These are phyloP conservation scores for Talaromyces pinophilus DNA, from an alignment of 2,329 filamentous ascomycete species.

Conservation along the genomic window DNA sequence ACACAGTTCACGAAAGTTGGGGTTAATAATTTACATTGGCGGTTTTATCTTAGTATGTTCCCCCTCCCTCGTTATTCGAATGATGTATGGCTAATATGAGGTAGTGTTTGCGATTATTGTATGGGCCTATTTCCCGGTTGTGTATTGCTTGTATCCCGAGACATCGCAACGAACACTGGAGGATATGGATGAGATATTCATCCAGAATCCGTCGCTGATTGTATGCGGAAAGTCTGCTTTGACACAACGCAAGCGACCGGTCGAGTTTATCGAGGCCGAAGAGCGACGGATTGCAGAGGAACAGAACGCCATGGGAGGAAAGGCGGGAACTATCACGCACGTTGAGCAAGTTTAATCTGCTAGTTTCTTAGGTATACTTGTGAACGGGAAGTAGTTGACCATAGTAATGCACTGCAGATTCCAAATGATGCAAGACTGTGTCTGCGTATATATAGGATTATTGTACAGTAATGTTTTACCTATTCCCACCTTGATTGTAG, in stretches of 20 bases:
- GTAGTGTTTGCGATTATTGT: conserved; percentile 19
- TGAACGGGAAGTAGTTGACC: background rate
- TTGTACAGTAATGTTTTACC: conserved; percentile 7
- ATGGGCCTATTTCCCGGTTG: conserved; percentile 19
- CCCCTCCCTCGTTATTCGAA: background rate
- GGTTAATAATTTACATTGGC: conserved; percentile 22
- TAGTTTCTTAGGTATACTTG: background rate
- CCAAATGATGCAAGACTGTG: background rate
- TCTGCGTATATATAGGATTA: background rate
- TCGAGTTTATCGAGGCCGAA: conserved; percentile 16
- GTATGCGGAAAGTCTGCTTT: conserved; percentile 9
- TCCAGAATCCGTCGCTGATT: conserved; percentile 6
- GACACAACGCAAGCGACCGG: conserved; percentile 13
- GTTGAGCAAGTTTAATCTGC: conserved; percentile 9
- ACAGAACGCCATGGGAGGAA: conserved; percentile 9
- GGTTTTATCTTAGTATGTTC: conserved; percentile 22
- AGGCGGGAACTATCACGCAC: conserved; percentile 3
- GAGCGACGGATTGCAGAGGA: conserved; percentile 17
- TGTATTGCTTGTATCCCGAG: conserved; percentile 17
- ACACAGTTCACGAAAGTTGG: conserved; percentile 23
- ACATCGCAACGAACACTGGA: conserved; percentile 20
- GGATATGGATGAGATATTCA: conserved; percentile 20
- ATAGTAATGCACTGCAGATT: background rate
- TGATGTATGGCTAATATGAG: background rate
- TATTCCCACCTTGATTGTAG: conserved; percentile 18